These are phyloP conservation scores for Paramyrothecium sp. DNA, from an alignment of 2,329 filamentous ascomycete genomes.

Conservation along the genomic window DNA sequence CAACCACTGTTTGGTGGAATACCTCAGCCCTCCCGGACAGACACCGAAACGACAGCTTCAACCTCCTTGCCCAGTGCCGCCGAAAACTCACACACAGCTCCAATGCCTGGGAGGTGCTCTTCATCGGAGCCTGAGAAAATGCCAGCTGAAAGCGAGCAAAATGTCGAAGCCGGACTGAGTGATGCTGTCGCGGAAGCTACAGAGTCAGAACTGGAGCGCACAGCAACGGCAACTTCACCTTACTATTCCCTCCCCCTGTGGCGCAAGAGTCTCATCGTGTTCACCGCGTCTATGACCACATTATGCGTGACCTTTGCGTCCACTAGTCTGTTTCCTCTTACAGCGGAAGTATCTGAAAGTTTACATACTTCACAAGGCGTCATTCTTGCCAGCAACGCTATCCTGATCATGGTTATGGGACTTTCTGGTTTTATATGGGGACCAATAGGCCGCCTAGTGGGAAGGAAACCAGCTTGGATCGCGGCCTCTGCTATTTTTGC, in stretches of 20 bases:
- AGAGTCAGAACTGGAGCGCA: not conserved
- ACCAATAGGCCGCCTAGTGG: not conserved
- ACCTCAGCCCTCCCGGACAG: no score
- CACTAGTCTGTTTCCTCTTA: constrained; percentile 1
- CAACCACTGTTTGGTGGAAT: no score
- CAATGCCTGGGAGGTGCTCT: no score
- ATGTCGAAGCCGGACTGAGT: not conserved
- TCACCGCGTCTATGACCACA: not conserved
- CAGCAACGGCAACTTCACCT: not conserved
- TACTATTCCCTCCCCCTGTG: not conserved
- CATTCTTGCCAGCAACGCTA: not conserved
- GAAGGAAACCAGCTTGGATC: not conserved
- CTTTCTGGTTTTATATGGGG: not conserved
- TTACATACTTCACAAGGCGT: not conserved
- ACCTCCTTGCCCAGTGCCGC: no score
- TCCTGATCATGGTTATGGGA: not conserved
- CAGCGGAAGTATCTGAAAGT: not conserved
- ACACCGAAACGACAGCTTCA: no score
- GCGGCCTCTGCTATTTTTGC: not conserved
- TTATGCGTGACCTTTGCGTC: not conserved
- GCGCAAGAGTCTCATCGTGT: not conserved
- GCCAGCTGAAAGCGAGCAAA: no score
- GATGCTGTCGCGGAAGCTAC: not conserved
- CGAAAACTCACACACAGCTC: no score
- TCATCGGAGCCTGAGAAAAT: no score